Conservation (phyloP, 2,329 filamentous ascomycete species). For the Colletotrichum incanum region DNA sequence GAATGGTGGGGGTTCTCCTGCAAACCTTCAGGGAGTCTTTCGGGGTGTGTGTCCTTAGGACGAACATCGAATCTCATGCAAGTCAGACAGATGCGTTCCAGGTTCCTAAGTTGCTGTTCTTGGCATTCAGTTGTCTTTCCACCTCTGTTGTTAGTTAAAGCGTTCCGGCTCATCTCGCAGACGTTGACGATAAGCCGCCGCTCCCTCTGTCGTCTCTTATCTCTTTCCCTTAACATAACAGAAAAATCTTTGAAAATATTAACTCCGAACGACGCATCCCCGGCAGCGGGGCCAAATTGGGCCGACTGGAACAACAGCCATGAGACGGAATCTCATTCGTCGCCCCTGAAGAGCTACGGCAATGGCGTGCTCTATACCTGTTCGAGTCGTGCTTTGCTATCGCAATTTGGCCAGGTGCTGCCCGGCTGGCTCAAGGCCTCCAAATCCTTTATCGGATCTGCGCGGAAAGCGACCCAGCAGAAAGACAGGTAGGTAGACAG, state of each 20-base stretch:
- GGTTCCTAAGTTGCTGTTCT: not conserved
- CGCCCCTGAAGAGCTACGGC: not conserved
- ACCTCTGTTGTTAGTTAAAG: not conserved
- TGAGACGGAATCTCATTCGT: slow-evolving; percentile 34
- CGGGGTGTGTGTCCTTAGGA: slow-evolving; percentile 12
- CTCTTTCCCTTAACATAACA: not conserved
- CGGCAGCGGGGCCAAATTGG: slow-evolving; percentile 33
- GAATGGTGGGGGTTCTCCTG: not conserved
- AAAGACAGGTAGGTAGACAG: slow-evolving; percentile 6
- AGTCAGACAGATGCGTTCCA: slow-evolving; percentile 5
- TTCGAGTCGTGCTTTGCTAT: slow-evolving; percentile 32
- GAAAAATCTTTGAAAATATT: not conserved
- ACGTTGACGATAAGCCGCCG: not conserved
- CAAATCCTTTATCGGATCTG: not conserved
- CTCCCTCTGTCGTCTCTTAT: not conserved
- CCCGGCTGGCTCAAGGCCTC: slow-evolving; percentile 7
- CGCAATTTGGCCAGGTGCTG: slow-evolving; percentile 15
- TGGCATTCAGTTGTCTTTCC: not conserved
- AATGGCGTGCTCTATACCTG: slow-evolving; percentile 37
- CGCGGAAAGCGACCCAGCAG: slow-evolving; percentile 3
- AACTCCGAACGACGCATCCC: slow-evolving; percentile 33
- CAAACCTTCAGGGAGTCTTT: not conserved
- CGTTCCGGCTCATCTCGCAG: not conserved
- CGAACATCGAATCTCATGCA: slow-evolving; percentile 29
- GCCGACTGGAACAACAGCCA: slow-evolving; percentile 15